Percentiles rank a stretch among this genome's conserved stretches.
phyloP scores from a whole-genome alignment of 2,329 filamentous ascomycete species.

The Tolypocladium pustulatum region DNA sequence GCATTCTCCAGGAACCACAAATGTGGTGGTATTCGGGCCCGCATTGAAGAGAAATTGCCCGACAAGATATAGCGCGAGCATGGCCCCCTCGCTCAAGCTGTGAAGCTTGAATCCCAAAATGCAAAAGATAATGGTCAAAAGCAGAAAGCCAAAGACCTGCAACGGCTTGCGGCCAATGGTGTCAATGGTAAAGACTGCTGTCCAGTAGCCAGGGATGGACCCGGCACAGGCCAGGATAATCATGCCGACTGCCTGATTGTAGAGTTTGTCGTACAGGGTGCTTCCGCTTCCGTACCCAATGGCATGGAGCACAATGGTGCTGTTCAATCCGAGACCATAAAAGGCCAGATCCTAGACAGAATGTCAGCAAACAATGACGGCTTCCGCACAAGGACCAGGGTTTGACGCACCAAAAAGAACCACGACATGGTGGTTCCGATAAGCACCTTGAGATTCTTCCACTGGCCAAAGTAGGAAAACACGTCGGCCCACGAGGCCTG shows the following conservation, averaged over 20 bases:
- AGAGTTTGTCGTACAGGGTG: constrained; percentile 57
- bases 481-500: constrained; percentile 63
- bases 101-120: constrained; percentile 51
- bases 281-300: constrained; percentile 59
- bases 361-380: background rate
- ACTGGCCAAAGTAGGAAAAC: constrained; percentile 53
- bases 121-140: constrained; percentile 52
- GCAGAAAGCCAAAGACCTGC: constrained; percentile 51
- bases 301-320: constrained; percentile 56
- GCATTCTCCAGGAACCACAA: constrained; percentile 54
- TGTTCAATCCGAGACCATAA: constrained; percentile 68
- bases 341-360: constrained; percentile 50
- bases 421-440: constrained; percentile 70
- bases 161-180: constrained; percentile 68
- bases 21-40: constrained; percentile 56
- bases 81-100: constrained; percentile 31
- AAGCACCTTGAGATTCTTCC: constrained; percentile 60
- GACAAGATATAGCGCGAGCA: constrained; percentile 52
- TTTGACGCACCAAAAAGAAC: constrained; percentile 56
- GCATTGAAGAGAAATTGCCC: constrained; percentile 59
- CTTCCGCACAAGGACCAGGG: background rate
- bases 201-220: constrained; percentile 72
- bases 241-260: constrained; percentile 65
- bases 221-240: constrained; percentile 69
- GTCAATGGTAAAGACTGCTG: constrained; percentile 63